Evolutionary conservation across 139 green algal genomes (phyloP), one percentile per base, ranked within the genome.

Genomic region (Pleodorina starrii): DNA sequence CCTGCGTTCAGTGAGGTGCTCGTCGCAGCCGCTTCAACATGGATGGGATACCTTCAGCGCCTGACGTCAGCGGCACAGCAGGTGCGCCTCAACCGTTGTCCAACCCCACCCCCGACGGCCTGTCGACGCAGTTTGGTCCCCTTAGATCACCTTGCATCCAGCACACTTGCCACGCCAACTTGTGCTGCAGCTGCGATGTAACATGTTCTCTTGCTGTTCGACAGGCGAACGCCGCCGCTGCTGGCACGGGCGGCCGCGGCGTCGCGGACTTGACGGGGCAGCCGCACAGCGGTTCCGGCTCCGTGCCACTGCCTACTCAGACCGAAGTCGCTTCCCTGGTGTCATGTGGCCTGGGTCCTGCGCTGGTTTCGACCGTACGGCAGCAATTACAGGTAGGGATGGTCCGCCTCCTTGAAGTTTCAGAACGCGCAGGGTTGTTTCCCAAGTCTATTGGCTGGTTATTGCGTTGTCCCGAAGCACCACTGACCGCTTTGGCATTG

Each of bases 361-460:
- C 66, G 3, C 83, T 88, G 17, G 36, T 88, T 16, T 63, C 66
- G 11, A 51, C 46, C 11, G 66, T 88, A 40, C 66, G 66, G 46
- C 83, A 71, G 83, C 83, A 80, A 12, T 44, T 88, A 46, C 46
- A 81, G 83, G 83, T 88, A 59, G 17, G n/a, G 44, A 48, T n/a
- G n/a, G n/a, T n/a, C n/a, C n/a, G n/a, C n/a, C n/a, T n/a, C n/a
- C n/a, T n/a, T n/a, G n/a, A n/a, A n/a, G n/a, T n/a, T n/a, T n/a
- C n/a, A n/a, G n/a, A n/a, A n/a, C n/a, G n/a, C n/a, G n/a, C n/a
- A n/a, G n/a, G 4, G 32, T 16, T 66, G 5, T 27, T 25, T 66
- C 54, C 29, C 54, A 12, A 25, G 17, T 60, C 25, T 66, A 25
- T 12, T 21, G 25, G 54, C 54, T 25, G 6, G 25, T 32, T 66